These are phyloP conservation scores for Pythium dissotocum DNA, from an alignment of 352 stramenopile genomes.

Conservation along the genomic window DNA sequence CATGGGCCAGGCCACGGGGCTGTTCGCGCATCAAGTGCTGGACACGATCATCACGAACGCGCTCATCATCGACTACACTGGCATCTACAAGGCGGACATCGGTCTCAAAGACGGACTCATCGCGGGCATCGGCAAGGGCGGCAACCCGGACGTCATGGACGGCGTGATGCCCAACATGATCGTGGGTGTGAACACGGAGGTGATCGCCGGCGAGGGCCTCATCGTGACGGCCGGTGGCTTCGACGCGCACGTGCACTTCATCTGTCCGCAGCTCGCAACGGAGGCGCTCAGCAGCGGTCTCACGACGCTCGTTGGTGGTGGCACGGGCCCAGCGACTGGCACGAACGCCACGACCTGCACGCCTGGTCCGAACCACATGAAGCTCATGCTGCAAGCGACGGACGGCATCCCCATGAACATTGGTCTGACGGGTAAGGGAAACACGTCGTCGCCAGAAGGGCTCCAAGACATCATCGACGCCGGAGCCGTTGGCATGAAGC, in stretches of 20 bases:
- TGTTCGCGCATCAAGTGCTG: conserved; percentile 56
- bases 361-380: conserved; percentile 91
- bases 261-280: conserved; percentile 93
- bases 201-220: conserved; percentile 95
- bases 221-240: conserved; percentile 96
- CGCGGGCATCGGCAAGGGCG: conserved; percentile 95
- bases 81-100: conserved; percentile 96
- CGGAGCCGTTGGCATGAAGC: conserved; percentile 94
- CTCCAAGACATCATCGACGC: conserved; percentile 91
- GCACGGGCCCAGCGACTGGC: conserved; percentile 90
- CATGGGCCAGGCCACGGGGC: conserved; percentile 70
- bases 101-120: conserved; percentile 94
- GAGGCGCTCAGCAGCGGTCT: conserved; percentile 93
- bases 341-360: conserved; percentile 98
- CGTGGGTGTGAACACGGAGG: conserved; percentile 92
- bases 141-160: conserved; percentile 97
- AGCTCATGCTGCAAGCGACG: conserved; percentile 96
- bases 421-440: conserved; percentile 97
- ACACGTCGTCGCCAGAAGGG: conserved; percentile 84
- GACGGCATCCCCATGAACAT: conserved; percentile 95
- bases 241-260: conserved; percentile 97
- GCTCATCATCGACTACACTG: conserved; percentile 94
- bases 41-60: conserved; percentile 98
- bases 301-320: conserved; percentile 92
- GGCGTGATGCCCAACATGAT: conserved; percentile 87